Percentiles rank a stretch among this genome's conserved stretches.
Conservation (phyloP, 2,329 filamentous ascomycete genomes). For the Neonectria sp. region DNA sequence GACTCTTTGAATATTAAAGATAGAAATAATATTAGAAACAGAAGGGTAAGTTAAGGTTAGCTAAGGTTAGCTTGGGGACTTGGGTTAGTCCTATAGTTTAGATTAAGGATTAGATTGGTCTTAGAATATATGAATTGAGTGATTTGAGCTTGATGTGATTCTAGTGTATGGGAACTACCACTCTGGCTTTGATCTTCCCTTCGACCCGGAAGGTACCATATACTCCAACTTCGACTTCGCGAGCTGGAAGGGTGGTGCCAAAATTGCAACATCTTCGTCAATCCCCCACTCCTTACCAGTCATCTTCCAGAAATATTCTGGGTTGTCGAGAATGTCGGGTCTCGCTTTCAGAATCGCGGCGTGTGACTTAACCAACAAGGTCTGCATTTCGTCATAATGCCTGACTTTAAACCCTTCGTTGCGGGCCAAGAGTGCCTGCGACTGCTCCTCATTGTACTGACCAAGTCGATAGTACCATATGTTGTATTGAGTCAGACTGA, state of each 20-base stretch:
- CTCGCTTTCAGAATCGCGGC: conserved; percentile 22
- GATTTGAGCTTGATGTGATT: neutral
- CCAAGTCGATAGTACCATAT: conserved; percentile 46
- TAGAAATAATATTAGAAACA: too few relatives aligned
- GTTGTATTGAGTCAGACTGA: conserved; percentile 48
- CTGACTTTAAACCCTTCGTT: conserved; percentile 35
- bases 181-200: conserved; percentile 19
- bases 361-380: conserved; percentile 20
- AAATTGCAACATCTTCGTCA: conserved; percentile 17
- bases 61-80: too few relatives aligned
- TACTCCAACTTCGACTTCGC: conserved; percentile 18
- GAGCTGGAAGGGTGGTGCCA: conserved; percentile 28
- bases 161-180: neutral
- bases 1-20: too few relatives aligned
- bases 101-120: too few relatives aligned
- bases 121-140: too few relatives aligned
- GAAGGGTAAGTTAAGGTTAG: too few relatives aligned
- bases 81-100: too few relatives aligned
- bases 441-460: conserved; percentile 34
- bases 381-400: conserved; percentile 43
- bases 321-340: conserved; percentile 21
- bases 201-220: conserved; percentile 14
- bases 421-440: conserved; percentile 29
- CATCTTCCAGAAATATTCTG: conserved; percentile 30
- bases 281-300: conserved; percentile 26